Evolutionary conservation across 768 basidiomycete species (phyloP), one percentile per base, ranked within the genome.

Genomic region (Tulasnella sp.): DNA sequence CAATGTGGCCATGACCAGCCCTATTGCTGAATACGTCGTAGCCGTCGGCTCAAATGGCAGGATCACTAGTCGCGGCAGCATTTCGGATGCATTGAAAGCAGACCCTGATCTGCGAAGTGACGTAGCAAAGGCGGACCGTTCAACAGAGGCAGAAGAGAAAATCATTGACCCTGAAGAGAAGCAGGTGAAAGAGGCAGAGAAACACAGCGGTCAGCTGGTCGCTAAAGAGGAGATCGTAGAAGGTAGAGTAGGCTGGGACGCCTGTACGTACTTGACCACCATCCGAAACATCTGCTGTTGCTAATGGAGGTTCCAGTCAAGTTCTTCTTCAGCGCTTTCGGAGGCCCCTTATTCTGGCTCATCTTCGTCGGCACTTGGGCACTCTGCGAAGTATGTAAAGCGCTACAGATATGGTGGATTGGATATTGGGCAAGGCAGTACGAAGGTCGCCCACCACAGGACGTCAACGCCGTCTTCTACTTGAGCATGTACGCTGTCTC

Each of bases 201-300:
- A 62, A 12, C 69, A 70, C 45, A 74, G 75, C 48, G 81, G 82
- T 2, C 83, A 83, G 65, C 73, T 85, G n/a, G 76, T 84, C 45
- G 69, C 82, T 5, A 77, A 76, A 0, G 84, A 86, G 66, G 84
- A 86, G 65, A 74, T 84, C 44, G 76, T 73, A 4, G 73, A 76
- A 53, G 83, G 83, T 0, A 79, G 78, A 60, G 76, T 85, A 25
- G 76, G 78, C 46, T 80, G 78, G 76, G 59, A 70, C 34, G 71
- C 78, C 44, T 62, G 73, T 70, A 59, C 63, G 72, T 68, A 2
- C 15, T 7, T 38, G 15, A 38, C 34, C 21, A 9, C 1, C 15
- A 38, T 22, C 3, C 17, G 27, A 30, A 30, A 27, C 31, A 21
- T 30, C n/a, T n/a, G n/a, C 8, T 38, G 3, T 56, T 27, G 22